phyloP scores from a whole-genome alignment of 768 basidiomycete species.

The Dacryopinax spathularia region DNA sequence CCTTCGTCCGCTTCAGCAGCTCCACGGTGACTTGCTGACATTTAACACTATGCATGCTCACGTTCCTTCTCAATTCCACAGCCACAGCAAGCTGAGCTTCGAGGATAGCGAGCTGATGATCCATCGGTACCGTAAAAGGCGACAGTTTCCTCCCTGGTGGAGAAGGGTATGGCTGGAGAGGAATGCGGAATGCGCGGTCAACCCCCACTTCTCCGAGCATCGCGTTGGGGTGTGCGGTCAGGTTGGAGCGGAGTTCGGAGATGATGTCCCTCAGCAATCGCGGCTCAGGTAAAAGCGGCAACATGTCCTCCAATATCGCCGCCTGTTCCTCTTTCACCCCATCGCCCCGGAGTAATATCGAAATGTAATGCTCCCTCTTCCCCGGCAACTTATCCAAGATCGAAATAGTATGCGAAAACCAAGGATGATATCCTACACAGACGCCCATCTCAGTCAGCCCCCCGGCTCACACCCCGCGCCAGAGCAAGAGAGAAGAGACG shows the following conservation, averaged over 20 bases:
- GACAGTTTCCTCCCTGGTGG: slow-evolving; percentile 41
- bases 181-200: slow-evolving; percentile 66
- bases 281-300: slow-evolving; percentile 60
- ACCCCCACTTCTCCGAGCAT: slow-evolving; percentile 92
- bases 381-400: slow-evolving; percentile 24
- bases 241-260: slow-evolving; percentile 41
- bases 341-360: slow-evolving; percentile 41
- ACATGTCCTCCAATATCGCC: slow-evolving; percentile 33
- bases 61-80: slow-evolving; percentile 55
- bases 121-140: slow-evolving; percentile 60
- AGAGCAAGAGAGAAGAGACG: slow-evolving; percentile 20
- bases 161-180: slow-evolving; percentile 36
- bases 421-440: slow-evolving; percentile 71
- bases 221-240: slow-evolving; percentile 47
- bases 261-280: slow-evolving; percentile 46
- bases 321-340: slow-evolving; percentile 24
- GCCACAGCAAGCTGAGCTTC: slow-evolving; percentile 80
- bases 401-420: slow-evolving; percentile 76
- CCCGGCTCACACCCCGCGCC: no score
- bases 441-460: not conserved
- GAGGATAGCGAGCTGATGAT: slow-evolving; percentile 68
- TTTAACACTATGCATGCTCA: slow-evolving; percentile 82
- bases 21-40: slow-evolving; percentile 53
- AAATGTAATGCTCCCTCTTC: slow-evolving; percentile 63
- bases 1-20: slow-evolving; percentile 44